These are phyloP conservation scores for Neospora caninum DNA, from an alignment of 169 alveolate species.

Conservation along the genomic window DNA sequence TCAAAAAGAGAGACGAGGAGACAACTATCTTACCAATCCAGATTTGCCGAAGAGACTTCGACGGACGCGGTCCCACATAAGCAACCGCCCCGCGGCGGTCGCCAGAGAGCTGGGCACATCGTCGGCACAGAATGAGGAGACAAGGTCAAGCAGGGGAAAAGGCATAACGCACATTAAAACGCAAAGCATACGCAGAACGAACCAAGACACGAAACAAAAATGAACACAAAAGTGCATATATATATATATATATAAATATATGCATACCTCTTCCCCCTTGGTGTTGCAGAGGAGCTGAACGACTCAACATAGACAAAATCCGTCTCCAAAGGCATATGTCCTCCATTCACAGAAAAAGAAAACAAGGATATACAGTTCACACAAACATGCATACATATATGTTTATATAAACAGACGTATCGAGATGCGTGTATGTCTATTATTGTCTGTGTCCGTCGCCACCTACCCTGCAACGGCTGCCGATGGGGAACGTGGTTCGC, in stretches of 20 bases:
- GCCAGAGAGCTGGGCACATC: conserved; percentile 26
- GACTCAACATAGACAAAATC: too few relatives aligned
- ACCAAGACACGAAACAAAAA: too few relatives aligned
- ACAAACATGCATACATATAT: background rate
- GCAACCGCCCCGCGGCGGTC: conserved; percentile 51
- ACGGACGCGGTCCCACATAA: conserved; percentile 47
- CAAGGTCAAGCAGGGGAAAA: background rate
- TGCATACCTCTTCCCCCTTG: too few relatives aligned
- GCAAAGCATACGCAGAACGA: background rate
- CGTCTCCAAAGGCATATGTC: too few relatives aligned
- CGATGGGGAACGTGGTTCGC: conserved; percentile 26
- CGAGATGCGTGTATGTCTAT: too few relatives aligned
- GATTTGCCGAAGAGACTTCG: conserved; percentile 21
- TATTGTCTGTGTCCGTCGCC: too few relatives aligned
- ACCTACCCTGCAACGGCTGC: conserved; percentile 38
- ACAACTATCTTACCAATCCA: conserved; percentile 42
- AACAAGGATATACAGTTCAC: too few relatives aligned
- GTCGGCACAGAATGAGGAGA: background rate
- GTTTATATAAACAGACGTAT: too few relatives aligned
- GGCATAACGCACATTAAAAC: background rate
- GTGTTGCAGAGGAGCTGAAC: too few relatives aligned
- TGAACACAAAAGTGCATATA: background rate
- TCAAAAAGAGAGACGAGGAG: background rate
- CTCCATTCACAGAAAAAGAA: too few relatives aligned
- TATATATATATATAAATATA: background rate